Base-by-base conservation (phyloP, 306 rosid genomes). In the Rubus idaeus region DNA sequence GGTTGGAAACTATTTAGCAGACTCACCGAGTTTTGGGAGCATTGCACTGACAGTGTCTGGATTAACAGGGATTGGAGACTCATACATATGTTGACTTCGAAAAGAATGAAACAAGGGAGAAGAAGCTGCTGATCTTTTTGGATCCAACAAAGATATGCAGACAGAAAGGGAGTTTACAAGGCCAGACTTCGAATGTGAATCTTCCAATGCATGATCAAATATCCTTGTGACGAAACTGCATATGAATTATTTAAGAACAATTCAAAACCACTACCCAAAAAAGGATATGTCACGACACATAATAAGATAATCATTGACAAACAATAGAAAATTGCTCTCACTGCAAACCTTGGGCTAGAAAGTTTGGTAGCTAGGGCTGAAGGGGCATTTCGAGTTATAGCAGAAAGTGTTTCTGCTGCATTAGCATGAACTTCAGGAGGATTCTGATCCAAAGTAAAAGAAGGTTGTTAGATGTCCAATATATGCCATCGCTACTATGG, bases 121-220 rank as follows among this genome's bases (percentile, higher is more conserved):
- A 68, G 89, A 55, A 70, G 87, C 75, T 10, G 89, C 73, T 35
- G 90, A 93, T 86, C 97, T 87, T 86, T 87, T 91, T 21, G 98
- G 97, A 86, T 96, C 99, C 91, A 96, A 85, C 88, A 96, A 87
- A 71, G 99, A 91, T 84, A 96, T 90, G 86, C 97, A 96, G 65
- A 93, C 96, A 70, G 97, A 93, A 53, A 93, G 98, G 18, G 97
- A 93, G 81, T 91, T 86, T 68, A 96, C 96, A 77, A 96, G 96
- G 85, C 89, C 84, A 75, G 94, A 92, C 83, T 91, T 88, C 0
- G 94, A 89, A 66, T 77, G 85, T 72, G 98, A 91, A 90, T 87
- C 94, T 87, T 93, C 97, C 96, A 96, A 77, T 68, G 97, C 98
- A 83, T 89, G 93, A 77, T 82, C 84, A 87, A 96, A 87, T 80